Evolutionary conservation across 164 flowering plant species (phyloP).

Genomic region (Stephania cephalantha): DNA sequence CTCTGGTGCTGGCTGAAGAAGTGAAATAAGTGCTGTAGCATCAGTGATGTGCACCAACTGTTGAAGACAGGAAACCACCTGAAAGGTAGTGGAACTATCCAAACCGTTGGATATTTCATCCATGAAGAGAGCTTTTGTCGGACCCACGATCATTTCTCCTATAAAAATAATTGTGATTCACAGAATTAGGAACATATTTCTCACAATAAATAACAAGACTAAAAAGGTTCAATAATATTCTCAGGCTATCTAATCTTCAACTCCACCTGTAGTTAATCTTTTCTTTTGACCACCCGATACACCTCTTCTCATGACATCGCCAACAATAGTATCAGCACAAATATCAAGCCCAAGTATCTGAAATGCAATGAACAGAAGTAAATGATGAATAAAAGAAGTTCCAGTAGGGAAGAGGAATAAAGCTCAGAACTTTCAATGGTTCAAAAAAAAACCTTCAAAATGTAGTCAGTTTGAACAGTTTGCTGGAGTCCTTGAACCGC

Average conservation of each 20-base stretch:
- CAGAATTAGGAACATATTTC: background rate
- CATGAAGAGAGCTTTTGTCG: conserved; percentile 49
- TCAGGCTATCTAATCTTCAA: background rate
- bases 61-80: conserved; percentile 39
- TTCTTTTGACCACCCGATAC: conserved; percentile 77
- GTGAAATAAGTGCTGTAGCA: conserved; percentile 42
- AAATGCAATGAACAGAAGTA: background rate
- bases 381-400: background rate
- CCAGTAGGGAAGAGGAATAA: background rate
- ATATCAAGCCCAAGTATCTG: conserved; percentile 74
- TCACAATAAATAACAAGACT: background rate
- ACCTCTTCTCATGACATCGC: conserved; percentile 70
- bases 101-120: conserved; percentile 58
- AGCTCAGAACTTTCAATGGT: background rate
- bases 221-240: too few species aligned
- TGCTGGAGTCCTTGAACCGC: conserved; percentile 45
- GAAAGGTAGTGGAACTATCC: conserved; percentile 54
- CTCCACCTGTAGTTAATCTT: conserved; percentile 60
- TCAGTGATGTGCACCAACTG: conserved; percentile 44
- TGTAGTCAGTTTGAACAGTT: conserved; percentile 64
- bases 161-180: background rate
- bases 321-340: conserved; percentile 61
- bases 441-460: conserved; percentile 43
- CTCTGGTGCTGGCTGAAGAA: conserved; percentile 64
- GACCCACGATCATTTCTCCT: conserved; percentile 60